These are phyloP conservation scores for Blastocystis sp. DNA, from an alignment of 352 stramenopile species.

Conservation along the genomic window DNA sequence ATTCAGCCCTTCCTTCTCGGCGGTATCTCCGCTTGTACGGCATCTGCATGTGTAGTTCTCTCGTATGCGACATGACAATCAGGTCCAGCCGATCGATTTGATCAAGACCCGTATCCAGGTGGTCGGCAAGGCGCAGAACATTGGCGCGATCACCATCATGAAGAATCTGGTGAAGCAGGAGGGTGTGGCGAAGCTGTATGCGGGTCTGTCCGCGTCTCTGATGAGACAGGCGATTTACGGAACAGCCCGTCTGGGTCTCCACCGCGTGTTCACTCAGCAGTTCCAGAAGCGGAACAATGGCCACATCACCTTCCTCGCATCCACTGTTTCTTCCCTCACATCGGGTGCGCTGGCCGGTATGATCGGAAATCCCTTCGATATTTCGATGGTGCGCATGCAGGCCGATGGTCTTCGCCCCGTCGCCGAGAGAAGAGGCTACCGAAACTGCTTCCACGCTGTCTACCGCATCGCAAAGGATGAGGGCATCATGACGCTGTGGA, in stretches of 20 bases:
- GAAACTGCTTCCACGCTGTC: constrained; percentile 94
- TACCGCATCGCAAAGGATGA: constrained; percentile 83
- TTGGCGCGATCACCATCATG: constrained; percentile 78
- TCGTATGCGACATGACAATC: not conserved
- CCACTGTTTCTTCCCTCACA: constrained; percentile 70
- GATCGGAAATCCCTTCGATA: constrained; percentile 95
- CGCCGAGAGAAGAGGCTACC: constrained; percentile 90
- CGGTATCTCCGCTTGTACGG: constrained; percentile 63
- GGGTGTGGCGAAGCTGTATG: constrained; percentile 83
- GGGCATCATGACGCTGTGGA: constrained; percentile 84
- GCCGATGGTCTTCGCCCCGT: constrained; percentile 87
- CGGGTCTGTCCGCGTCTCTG: constrained; percentile 76
- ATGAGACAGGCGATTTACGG: constrained; percentile 76
- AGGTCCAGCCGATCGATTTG: constrained; percentile 84
- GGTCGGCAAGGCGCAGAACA: constrained; percentile 77
- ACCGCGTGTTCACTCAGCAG: constrained; percentile 73
- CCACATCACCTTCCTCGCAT: constrained; percentile 71
- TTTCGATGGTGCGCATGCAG: constrained; percentile 94
- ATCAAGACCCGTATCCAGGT: constrained; percentile 86
- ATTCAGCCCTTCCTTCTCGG: constrained; percentile 59
- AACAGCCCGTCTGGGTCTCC: constrained; percentile 76
- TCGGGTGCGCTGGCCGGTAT: constrained; percentile 78
- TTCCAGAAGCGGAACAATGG: constrained; percentile 72
- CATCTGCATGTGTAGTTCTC: constrained; percentile 36
- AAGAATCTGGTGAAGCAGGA: constrained; percentile 81